A percentile compares a stretch with the other conserved stretches of the same genome.
Conservation (phyloP, 225 moss, liverwort and hornwort species). For the Physcomitrellopsis africana region DNA sequence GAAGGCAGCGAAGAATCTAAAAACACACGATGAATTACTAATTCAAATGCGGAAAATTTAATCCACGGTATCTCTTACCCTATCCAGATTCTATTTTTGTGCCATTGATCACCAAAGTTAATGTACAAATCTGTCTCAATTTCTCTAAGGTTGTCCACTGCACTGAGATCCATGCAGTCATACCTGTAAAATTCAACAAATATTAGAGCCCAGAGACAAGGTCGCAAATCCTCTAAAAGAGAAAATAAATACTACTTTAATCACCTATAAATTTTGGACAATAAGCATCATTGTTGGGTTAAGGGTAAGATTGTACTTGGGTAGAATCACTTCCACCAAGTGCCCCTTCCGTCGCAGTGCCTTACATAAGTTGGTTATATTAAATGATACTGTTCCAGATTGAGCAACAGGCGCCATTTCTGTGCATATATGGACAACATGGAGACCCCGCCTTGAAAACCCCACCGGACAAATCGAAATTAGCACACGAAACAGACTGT, state of each 20-base stretch:
- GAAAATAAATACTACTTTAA: slow-evolving; percentile 2
- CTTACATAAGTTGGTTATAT: slow-evolving; percentile 57
- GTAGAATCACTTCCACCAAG: slow-evolving; percentile 80
- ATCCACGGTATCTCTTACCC: slow-evolving; percentile 47
- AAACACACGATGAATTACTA: neutral
- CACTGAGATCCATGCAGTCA: slow-evolving; percentile 56
- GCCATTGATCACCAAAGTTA: slow-evolving; percentile 58
- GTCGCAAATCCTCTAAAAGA: slow-evolving; percentile 14
- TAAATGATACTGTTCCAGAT: slow-evolving; percentile 50
- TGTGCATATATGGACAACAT: slow-evolving; percentile 72
- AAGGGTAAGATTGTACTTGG: slow-evolving; percentile 56
- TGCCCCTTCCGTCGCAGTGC: slow-evolving; percentile 68
- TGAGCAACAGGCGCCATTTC: slow-evolving; percentile 70
- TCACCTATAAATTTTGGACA: slow-evolving; percentile 11
- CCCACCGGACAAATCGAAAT: slow-evolving; percentile 21
- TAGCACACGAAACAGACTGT: neutral
- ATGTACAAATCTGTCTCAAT: slow-evolving; percentile 67
- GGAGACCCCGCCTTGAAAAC: slow-evolving; percentile 53
- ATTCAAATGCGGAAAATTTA: neutral
- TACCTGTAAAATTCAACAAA: slow-evolving; percentile 48
- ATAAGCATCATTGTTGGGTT: neutral
- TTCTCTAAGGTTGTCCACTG: slow-evolving; percentile 57
- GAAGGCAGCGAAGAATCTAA: slow-evolving; percentile 2
- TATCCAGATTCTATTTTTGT: slow-evolving; percentile 75
- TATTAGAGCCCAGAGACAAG: slow-evolving; percentile 7